These are phyloP conservation scores for Vararia minispora DNA, from an alignment of 768 basidiomycete species.

Conservation along the genomic window DNA sequence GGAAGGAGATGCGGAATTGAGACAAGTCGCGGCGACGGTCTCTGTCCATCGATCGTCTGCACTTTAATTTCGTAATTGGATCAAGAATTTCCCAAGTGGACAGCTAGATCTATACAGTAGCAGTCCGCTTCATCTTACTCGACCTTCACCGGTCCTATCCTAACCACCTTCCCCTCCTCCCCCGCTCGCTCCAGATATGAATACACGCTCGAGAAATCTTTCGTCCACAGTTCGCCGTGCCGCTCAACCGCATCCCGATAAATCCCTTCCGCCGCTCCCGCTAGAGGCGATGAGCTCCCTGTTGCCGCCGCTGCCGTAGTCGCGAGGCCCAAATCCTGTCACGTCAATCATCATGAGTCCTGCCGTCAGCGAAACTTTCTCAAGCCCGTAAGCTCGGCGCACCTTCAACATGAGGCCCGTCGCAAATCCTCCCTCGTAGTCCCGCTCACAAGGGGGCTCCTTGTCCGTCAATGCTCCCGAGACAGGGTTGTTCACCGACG, in stretches of 20 bases:
- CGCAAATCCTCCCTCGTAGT: slow-evolving; percentile 81
- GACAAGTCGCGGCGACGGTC: slow-evolving; percentile 5
- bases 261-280: slow-evolving; percentile 47
- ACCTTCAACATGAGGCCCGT: slow-evolving; percentile 80
- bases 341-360: slow-evolving; percentile 4
- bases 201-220: slow-evolving; percentile 81
- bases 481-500: slow-evolving; percentile 82
- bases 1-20: slow-evolving; percentile 6
- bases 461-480: slow-evolving; percentile 59
- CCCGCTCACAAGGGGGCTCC: slow-evolving; percentile 72
- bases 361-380: slow-evolving; percentile 7
- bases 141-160: background rate
- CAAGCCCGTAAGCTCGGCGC: no score
- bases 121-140: background rate
- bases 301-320: slow-evolving; percentile 43
- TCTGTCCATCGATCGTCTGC: no score
- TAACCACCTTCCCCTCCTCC: slow-evolving; percentile 7
- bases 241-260: slow-evolving; percentile 45
- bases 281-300: slow-evolving; percentile 50
- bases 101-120: slow-evolving; percentile 17
- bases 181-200: slow-evolving; percentile 35
- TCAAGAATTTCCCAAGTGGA: no score
- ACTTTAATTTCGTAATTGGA: no score
- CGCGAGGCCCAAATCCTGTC: slow-evolving; percentile 79
- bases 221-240: slow-evolving; percentile 48